These are phyloP conservation scores for Uromyces viciae-fabae DNA, from an alignment of 1,284 basidiomycete species.

Conservation along the genomic window DNA sequence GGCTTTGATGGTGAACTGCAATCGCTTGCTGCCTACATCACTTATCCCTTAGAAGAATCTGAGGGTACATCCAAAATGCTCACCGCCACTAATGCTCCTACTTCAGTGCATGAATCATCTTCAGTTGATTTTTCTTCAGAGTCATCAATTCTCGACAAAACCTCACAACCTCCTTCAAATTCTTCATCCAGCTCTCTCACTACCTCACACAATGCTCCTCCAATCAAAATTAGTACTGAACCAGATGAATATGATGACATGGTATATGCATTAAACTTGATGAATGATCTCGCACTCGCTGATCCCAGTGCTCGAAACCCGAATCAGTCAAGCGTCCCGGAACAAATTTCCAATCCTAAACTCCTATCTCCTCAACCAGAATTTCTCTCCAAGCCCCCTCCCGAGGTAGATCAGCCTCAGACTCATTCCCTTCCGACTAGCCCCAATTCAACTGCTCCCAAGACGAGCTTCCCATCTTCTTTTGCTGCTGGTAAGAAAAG, in stretches of 20 bases:
- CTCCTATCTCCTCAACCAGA: not conserved
- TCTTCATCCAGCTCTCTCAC: not conserved
- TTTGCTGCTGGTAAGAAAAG: slow-evolving; percentile 49
- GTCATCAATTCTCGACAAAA: not conserved
- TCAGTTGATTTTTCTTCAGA: not conserved
- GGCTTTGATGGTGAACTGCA: not conserved
- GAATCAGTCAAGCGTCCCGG: not conserved
- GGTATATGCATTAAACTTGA: slow-evolving; percentile 36
- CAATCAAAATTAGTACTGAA: not conserved
- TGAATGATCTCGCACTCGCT: not conserved
- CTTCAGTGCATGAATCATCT: not conserved
- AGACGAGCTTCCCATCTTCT: slow-evolving; percentile 45
- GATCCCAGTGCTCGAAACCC: not conserved
- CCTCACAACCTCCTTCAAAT: not conserved
- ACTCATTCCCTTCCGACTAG: not conserved
- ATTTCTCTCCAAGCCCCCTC: slow-evolving; percentile 26
- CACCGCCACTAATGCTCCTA: not conserved
- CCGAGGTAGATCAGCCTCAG: not conserved
- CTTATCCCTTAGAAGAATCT: slow-evolving; percentile 36
- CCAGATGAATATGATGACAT: slow-evolving; percentile 24
- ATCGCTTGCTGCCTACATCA: slow-evolving; percentile 28
- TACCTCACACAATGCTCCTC: not conserved
- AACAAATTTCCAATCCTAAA: not conserved
- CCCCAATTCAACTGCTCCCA: slow-evolving; percentile 37
- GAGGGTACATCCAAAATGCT: not conserved